Conservation (phyloP, 1,139 yeast species). For the Yamadazyma trypodendri region DNA sequence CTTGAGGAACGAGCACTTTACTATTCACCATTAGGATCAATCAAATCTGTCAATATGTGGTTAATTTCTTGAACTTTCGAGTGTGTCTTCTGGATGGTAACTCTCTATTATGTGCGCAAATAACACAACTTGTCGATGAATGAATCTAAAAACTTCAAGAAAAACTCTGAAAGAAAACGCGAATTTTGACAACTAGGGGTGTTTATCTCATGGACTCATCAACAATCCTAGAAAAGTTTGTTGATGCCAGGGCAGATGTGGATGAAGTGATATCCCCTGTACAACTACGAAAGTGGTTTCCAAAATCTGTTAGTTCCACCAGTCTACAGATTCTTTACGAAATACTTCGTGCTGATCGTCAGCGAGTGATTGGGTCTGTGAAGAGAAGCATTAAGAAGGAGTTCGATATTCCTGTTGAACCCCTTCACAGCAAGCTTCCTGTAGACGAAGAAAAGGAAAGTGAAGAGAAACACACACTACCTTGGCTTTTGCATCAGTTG, state of each 20-base stretch:
- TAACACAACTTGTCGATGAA: neutral
- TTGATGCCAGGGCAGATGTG: conserved; percentile 7
- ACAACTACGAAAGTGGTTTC: conserved; percentile 16
- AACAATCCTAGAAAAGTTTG: conserved; percentile 14
- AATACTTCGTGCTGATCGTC: conserved; percentile 20
- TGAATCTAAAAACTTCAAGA: neutral
- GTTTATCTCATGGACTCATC: conserved; percentile 10
- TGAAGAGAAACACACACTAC: conserved; percentile 5
- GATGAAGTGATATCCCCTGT: conserved; percentile 9
- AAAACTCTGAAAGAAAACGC: neutral
- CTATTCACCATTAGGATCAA: conserved; percentile 1
- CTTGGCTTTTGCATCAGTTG: conserved; percentile 17
- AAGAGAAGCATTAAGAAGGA: conserved; percentile 17
- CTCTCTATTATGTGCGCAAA: too few relatives aligned
- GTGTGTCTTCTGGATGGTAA: too few relatives aligned
- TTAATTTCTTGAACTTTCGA: too few relatives aligned
- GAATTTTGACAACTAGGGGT: neutral
- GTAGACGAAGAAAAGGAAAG: conserved; percentile 1
- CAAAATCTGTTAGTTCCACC: conserved; percentile 15
- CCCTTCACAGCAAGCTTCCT: conserved; percentile 4
- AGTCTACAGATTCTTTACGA: conserved; percentile 11
- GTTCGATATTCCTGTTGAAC: conserved; percentile 25
- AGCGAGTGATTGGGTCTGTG: conserved; percentile 12
- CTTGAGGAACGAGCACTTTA: conserved; percentile 60
- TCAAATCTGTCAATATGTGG: too few relatives aligned